Conservation (phyloP, 2,329 filamentous ascomycete genomes). For the Tolypocladium guangdongense region DNA sequence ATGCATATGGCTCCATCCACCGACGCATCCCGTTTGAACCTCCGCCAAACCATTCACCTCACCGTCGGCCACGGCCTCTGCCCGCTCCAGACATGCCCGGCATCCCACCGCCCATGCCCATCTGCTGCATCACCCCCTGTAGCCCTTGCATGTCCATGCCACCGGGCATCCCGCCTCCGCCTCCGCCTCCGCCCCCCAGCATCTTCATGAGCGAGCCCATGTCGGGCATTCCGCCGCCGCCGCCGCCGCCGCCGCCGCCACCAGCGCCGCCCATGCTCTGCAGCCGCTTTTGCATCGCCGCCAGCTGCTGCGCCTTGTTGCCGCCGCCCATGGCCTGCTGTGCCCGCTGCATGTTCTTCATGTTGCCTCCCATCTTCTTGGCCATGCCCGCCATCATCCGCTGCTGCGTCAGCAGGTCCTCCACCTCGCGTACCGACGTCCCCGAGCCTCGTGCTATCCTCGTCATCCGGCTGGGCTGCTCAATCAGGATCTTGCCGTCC, state of each 20-base stretch:
- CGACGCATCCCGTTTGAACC: too few species aligned
- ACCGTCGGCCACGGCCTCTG: not conserved
- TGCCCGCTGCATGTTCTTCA: slow-evolving; percentile 94
- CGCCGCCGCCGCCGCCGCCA: slow-evolving; percentile 52
- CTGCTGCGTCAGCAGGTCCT: slow-evolving; percentile 94
- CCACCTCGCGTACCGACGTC: slow-evolving; percentile 83
- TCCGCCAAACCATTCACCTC: not conserved
- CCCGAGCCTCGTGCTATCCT: slow-evolving; percentile 82
- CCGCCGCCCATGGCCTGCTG: slow-evolving; percentile 84
- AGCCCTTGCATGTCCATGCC: slow-evolving; percentile 53
- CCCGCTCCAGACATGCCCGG: slow-evolving; percentile 15
- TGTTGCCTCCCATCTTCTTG: slow-evolving; percentile 95
- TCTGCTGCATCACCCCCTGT: slow-evolving; percentile 64
- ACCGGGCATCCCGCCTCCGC: slow-evolving; percentile 54
- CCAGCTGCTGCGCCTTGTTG: slow-evolving; percentile 87
- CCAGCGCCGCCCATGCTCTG: slow-evolving; percentile 71
- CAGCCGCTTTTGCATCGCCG: slow-evolving; percentile 92
- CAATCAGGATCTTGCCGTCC: slow-evolving; percentile 87
- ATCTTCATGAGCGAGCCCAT: slow-evolving; percentile 87
- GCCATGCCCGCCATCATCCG: slow-evolving; percentile 99
- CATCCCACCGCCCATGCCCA: slow-evolving; percentile 47
- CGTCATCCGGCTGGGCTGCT: slow-evolving; percentile 88
- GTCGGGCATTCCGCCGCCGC: slow-evolving; percentile 62
- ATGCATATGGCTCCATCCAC: not conserved
- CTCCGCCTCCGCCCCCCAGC: slow-evolving; percentile 58